Base-by-base conservation (phyloP, 208 protist species). In the Trypanosoma rangeli region DNA sequence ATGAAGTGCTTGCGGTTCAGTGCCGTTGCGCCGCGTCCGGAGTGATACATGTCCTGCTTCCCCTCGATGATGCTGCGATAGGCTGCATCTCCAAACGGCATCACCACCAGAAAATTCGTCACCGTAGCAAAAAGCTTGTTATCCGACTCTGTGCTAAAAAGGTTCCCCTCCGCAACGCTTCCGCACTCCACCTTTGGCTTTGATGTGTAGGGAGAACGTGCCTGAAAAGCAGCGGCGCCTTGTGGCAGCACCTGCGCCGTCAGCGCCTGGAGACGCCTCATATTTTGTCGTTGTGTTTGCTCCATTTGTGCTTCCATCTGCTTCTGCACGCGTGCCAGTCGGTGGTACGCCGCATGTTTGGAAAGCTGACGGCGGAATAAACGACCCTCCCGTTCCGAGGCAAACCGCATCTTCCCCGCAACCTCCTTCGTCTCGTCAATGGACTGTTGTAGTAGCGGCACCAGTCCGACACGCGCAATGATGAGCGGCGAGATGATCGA, bases 81-180 rank as follows among this genome's bases (percentile, higher is more conserved):
- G 33, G 83, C 79, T 10, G 83, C 86, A 53, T 96, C 92, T 9
- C 92, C 92, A 29, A 92, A 94, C 2, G 92, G 92, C 3, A 96
- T 55, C 9, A 96, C 86, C 28, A 90, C 70, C 60, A 92, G 74
- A 57, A 96, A 85, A 66, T 89, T 78, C 37, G 73, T 76, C 31
- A 96, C 73, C 10, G 79, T 85, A 0, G 79, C 85, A 42, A 86
- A 73, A 50, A 90, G 74, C 54, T 73, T 81, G 74, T 90, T 80
- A 50, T 84, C 61, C 28, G 61, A 76, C 5, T 60, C 76, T 29
- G 75, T 63, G 7, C 77, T 65, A 58, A 94, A 82, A 33, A 78
- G 65, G 64, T 82, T 53, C 1, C 66, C 55, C 24, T 82, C 55
- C 24, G 9, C 37, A 31, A 71, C 48, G 13, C 60, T 71, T n/a